Conservation (phyloP, 306 rosid genomes). For the Ceratonia siliqua region DNA sequence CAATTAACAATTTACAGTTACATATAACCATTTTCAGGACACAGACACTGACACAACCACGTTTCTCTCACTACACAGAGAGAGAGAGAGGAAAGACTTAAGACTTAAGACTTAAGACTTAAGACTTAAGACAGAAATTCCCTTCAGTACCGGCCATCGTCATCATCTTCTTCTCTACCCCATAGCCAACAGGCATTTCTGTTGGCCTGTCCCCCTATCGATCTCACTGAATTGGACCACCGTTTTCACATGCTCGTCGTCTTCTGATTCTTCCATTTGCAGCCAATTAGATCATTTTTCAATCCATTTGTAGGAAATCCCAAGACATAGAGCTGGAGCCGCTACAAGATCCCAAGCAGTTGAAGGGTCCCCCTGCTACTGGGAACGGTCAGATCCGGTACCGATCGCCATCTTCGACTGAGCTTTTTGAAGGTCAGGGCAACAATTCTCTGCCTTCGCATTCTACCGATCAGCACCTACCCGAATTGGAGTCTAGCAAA, state of each 20-base stretch:
- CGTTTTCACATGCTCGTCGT: background rate
- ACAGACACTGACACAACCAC: background rate
- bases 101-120: background rate
- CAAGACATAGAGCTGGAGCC: constrained; percentile 79
- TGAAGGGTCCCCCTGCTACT: constrained; percentile 67
- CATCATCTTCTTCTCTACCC: background rate
- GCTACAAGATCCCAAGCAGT: constrained; percentile 70
- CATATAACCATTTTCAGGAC: background rate
- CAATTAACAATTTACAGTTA: background rate
- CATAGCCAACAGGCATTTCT: background rate
- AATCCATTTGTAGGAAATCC: background rate
- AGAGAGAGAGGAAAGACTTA: background rate
- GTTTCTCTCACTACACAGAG: background rate
- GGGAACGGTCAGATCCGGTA: constrained; percentile 97
- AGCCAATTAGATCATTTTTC: background rate
- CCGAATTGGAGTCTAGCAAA: constrained; percentile 59
- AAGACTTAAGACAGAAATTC: background rate
- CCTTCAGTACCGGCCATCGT: background rate
- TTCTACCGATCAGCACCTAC: constrained; percentile 49
- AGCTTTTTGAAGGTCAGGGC: constrained; percentile 67
- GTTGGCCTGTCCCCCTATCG: background rate
- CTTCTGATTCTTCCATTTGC: background rate
- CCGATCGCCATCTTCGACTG: constrained; percentile 92
- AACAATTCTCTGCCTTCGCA: constrained; percentile 58
- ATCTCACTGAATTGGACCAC: background rate